phyloP scores from a whole-genome alignment of 139 green algal genomes.

The Diplosphaera chodatii region DNA sequence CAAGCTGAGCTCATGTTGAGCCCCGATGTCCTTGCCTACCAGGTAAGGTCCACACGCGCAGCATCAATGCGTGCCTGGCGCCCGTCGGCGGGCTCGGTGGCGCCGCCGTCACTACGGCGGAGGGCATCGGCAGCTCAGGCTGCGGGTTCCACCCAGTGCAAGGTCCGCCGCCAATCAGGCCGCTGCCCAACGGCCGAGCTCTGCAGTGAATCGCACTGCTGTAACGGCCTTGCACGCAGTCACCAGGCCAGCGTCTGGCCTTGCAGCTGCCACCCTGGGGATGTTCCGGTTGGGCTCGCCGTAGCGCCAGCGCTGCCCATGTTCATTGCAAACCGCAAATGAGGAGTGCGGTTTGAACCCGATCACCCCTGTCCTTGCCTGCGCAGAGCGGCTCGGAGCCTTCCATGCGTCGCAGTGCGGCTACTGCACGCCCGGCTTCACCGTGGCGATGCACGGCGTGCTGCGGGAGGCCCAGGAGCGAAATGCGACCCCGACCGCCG shows the following conservation, averaged over 20 bases:
- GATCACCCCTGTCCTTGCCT: too few relatives aligned
- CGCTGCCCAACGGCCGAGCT: too few relatives aligned
- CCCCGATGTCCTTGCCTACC: neutral
- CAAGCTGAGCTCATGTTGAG: too few relatives aligned
- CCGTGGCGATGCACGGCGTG: conserved; percentile 36
- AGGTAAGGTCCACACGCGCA: conserved; percentile 16
- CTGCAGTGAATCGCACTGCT: too few relatives aligned
- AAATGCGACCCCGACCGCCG: conserved; percentile 5
- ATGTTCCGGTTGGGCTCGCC: too few relatives aligned
- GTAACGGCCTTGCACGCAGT: too few relatives aligned
- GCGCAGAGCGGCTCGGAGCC: conserved; percentile 18
- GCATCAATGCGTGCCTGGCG: conserved; percentile 66
- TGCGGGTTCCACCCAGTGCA: conserved; percentile 31
- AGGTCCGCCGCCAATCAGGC: too few relatives aligned
- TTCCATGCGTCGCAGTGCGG: conserved; percentile 64
- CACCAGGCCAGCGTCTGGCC: too few relatives aligned
- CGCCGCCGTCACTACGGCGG: conserved; percentile 42
- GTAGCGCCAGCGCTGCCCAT: too few relatives aligned
- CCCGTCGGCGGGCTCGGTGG: conserved; percentile 45
- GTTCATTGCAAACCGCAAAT: too few relatives aligned
- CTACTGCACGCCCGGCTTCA: conserved; percentile 75
- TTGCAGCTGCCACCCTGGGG: too few relatives aligned
- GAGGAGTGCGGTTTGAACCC: too few relatives aligned
- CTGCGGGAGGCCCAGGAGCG: conserved; percentile 17
- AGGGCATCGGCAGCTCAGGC: conserved; percentile 44